phyloP scores from a whole-genome alignment of 2,329 filamentous ascomycete species.

The Periconia sp. region DNA sequence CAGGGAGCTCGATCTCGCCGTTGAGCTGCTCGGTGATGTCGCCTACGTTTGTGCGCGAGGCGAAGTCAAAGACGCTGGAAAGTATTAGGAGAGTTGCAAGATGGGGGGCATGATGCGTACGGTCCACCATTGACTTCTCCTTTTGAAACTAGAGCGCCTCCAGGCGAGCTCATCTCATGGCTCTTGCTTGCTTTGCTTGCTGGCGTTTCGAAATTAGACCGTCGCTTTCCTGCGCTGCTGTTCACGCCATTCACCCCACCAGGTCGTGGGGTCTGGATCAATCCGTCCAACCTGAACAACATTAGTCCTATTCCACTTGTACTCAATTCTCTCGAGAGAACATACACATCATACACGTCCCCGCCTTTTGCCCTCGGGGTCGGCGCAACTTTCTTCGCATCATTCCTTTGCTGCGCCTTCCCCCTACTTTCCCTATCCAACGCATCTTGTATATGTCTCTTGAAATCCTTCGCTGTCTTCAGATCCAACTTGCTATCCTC shows the following conservation, averaged over 20 bases:
- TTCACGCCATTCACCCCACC: conserved; percentile 48
- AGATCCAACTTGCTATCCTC: conserved; percentile 77
- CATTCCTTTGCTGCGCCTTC: conserved; percentile 65
- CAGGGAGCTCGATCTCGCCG: conserved; percentile 69
- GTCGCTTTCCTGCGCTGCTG: conserved; percentile 60
- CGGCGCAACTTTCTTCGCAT: conserved; percentile 66
- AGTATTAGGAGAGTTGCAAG: conserved; percentile 17
- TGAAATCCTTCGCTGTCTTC: conserved; percentile 76
- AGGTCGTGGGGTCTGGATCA: conserved; percentile 53
- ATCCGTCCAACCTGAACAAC: conserved; percentile 52
- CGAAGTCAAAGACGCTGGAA: conserved; percentile 68
- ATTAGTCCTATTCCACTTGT: conserved; percentile 12
- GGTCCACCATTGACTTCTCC: conserved; percentile 44
- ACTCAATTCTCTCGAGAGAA: conserved; percentile 2
- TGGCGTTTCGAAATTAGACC: conserved; percentile 59
- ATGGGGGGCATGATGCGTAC: conserved; percentile 39
- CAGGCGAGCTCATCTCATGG: conserved; percentile 58
- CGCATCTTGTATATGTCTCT: conserved; percentile 83
- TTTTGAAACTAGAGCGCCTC: conserved; percentile 40
- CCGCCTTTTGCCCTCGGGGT: conserved; percentile 61
- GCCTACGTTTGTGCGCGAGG: conserved; percentile 77
- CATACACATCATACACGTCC: conserved; percentile 83
- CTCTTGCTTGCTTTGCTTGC: conserved; percentile 46
- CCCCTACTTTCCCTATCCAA: conserved; percentile 78
- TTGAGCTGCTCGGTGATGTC: conserved; percentile 86